Evolutionary conservation across 805 yeast species (phyloP).

Genomic region (Cephaloascus albidus): DNA sequence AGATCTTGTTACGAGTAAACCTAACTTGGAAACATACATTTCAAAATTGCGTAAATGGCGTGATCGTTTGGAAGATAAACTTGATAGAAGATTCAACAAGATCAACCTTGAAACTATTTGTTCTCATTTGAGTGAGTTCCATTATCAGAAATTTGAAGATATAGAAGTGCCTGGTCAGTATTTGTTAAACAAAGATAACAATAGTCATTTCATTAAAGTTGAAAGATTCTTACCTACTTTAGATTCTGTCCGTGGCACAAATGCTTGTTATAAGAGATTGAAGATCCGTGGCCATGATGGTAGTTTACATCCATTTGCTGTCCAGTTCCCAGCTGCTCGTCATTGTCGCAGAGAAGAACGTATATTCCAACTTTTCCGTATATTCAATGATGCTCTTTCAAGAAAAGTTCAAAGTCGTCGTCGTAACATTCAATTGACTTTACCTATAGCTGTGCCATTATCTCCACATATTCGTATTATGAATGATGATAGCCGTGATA

Average conservation of each 20-base stretch:
- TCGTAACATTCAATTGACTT: constrained; percentile 73
- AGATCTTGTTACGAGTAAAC: constrained; percentile 81
- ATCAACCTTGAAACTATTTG: constrained; percentile 84
- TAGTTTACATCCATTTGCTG: constrained; percentile 83
- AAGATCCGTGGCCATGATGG: constrained; percentile 94
- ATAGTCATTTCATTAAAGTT: constrained; percentile 84
- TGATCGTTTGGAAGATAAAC: constrained; percentile 81
- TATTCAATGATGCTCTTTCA: constrained; percentile 72
- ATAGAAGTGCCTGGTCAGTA: constrained; percentile 98
- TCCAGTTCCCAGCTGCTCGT: constrained; percentile 96
- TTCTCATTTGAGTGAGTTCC: constrained; percentile 94
- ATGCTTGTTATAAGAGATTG: constrained; percentile 81
- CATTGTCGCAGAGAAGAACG: constrained; percentile 96
- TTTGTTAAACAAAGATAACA: constrained; percentile 77
- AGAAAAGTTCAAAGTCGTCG: constrained; percentile 83
- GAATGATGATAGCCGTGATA: constrained; percentile 69
- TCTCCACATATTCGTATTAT: constrained; percentile 91
- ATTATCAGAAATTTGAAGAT: constrained; percentile 96
- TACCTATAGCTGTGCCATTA: constrained; percentile 88
- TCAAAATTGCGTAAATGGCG: constrained; percentile 84
- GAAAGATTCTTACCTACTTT: constrained; percentile 87
- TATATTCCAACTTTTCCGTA: constrained; percentile 82
- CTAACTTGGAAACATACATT: constrained; percentile 82
- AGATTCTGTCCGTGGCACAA: constrained; percentile 82
- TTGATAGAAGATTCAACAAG: constrained; percentile 74